Percentiles rank a stretch among this genome's conserved stretches.
Evolutionary conservation across 257 asterid species (phyloP).

Genomic region (Solanum pinnatisectum): DNA sequence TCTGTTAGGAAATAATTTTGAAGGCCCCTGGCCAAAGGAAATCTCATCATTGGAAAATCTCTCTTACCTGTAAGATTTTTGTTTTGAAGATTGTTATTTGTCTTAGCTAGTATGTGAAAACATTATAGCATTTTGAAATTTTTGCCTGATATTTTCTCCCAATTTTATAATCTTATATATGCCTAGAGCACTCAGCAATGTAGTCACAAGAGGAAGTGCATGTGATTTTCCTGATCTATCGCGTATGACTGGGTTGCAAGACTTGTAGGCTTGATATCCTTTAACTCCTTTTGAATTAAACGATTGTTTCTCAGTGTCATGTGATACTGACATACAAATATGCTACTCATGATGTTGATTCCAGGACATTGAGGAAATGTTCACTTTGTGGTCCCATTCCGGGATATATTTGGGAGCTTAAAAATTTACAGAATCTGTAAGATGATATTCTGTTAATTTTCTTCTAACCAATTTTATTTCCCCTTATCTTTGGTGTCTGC

Average conservation of each 20-base stretch:
- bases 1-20: slow-evolving; percentile 11
- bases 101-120: not conserved
- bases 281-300: not conserved
- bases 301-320: not conserved
- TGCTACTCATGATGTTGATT: not conserved
- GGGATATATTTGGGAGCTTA: not conserved
- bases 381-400: slow-evolving; percentile 6
- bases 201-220: not conserved
- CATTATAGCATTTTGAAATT: not conserved
- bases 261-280: not conserved
- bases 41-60: not conserved
- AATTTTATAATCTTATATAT: not conserved
- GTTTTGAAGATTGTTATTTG: not conserved
- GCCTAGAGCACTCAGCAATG: not conserved
- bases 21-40: slow-evolving; percentile 3
- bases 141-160: not conserved
- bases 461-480: not conserved
- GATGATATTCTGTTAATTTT: not conserved
- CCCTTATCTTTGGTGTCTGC: not conserved
- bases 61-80: not conserved
- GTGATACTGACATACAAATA: not conserved
- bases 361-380: slow-evolving; percentile 13
- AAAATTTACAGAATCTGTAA: not conserved
- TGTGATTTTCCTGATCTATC: not conserved
- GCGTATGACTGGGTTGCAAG: not conserved